A percentile compares a stretch with the other conserved stretches of the same genome.
phyloP scores from a whole-genome alignment of 257 asterid genomes.

The Solanum etuberosum region DNA sequence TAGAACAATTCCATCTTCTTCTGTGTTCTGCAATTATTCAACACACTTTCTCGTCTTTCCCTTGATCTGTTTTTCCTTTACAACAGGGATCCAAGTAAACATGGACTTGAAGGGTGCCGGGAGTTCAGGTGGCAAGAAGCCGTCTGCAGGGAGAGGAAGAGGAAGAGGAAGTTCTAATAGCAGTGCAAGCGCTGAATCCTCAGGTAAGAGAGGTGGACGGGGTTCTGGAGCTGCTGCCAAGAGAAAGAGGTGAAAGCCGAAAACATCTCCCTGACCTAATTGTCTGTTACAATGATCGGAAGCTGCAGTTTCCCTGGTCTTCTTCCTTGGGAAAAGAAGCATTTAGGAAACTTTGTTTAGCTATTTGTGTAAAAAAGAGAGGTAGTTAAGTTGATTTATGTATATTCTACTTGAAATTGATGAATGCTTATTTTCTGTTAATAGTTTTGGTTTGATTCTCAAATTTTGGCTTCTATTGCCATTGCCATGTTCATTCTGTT shows the following conservation, averaged over 20 bases:
- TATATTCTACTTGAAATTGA: background rate
- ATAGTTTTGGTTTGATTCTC: background rate
- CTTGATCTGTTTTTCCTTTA: background rate
- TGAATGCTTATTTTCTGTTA: background rate
- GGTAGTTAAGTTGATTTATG: background rate
- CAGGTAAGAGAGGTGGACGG: slow-evolving; percentile 22
- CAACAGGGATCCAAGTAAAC: slow-evolving; percentile 54
- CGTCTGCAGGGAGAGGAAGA: slow-evolving; percentile 42
- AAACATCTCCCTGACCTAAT: background rate
- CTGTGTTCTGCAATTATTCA: background rate
- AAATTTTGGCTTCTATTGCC: background rate
- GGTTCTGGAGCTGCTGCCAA: slow-evolving; percentile 47
- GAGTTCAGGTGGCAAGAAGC: slow-evolving; percentile 38
- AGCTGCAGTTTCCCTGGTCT: background rate
- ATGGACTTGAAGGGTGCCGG: slow-evolving; percentile 73
- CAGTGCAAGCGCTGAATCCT: slow-evolving; percentile 35
- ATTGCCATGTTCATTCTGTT: background rate
- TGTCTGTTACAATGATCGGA: background rate
- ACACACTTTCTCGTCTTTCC: background rate
- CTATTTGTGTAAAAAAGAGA: background rate
- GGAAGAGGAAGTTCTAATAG: slow-evolving; percentile 34
- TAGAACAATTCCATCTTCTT: background rate
- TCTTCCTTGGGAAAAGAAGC: background rate
- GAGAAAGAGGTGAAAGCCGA: slow-evolving; percentile 55
- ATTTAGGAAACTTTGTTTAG: background rate